Evolutionary conservation across 1,139 yeast species (phyloP), one percentile per base, ranked within the genome.

Genomic region (Meyerozyma athensensis): DNA sequence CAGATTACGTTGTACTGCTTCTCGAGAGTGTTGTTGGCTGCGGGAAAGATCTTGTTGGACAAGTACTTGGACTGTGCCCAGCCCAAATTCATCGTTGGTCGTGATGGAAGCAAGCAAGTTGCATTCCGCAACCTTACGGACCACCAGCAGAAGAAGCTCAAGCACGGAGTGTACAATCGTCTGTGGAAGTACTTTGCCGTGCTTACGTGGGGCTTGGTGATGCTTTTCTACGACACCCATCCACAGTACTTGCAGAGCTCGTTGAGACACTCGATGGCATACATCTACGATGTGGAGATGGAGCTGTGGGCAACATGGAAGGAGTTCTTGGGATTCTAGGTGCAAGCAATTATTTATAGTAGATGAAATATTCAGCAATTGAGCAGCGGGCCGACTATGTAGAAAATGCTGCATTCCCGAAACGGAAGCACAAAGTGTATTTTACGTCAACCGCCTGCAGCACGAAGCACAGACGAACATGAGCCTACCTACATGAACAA

Each of bases 121-220:
- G 39, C 46, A 24, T 70, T 54, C 48, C 43, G 53, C 26, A 68
- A 65, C 38, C 61, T 59, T 43, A 54, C 53, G 17, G 49, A 49
- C 36, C 54, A 48, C 36, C 70, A 61, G 50, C 64, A 58, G 48
- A 59, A 46, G 52, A 68, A 59, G 46, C 58, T 61, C 43, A 63
- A 61, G 47, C 48, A 47, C 28, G 49, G 48, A 33, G 54, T 73
- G 19, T 68, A 72, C 47, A 63, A 64, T 44, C 57, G 54, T 38
- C 64, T 81, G 4, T 84, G 90, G 90, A 69, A 77, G 35, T 58
- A 74, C 38, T 77, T 81, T 54, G 83, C 90, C 1, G 77, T 83
- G n/a, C 44, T 79, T 6, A 69, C 81, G 7, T 85, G 95, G 95
- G 94, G 81, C 0, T 56, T 76, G 36, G 86, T 84, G 36, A 83